Evolutionary conservation across 2,329 filamentous ascomycete species (phyloP), one percentile per base, ranked within the genome.

Genomic region (Diplodia corticola): DNA sequence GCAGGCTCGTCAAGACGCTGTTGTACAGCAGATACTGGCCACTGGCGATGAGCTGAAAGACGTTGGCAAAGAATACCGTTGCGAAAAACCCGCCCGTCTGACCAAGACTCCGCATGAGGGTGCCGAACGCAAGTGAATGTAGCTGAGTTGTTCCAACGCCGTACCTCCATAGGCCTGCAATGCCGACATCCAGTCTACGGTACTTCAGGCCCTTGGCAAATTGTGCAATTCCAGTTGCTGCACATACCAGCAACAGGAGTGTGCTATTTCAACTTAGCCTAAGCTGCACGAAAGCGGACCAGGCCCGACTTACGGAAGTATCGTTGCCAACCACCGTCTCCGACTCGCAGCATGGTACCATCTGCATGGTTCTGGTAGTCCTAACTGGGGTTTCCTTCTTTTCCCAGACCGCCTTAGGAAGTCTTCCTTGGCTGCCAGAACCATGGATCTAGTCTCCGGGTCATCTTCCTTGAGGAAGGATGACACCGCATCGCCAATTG

Each of bases 1-100:
- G 75, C 74, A 85, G 83, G 5, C 71, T 76, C 0, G 81, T 86
- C 20, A 81, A 74, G 4, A 84, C 72, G 3, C 74, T 73, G 68
- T 84, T 84, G 72, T 79, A 81, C 1, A 77, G 71, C 6, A 83
- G 73, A 68, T 85, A 84, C 0, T 83, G 40, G 22, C 81, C 72
- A 0, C 80, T 82, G 0, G 84, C 67, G 15, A 84, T 65, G 0
- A 81, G 69, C 40, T 46, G 40, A 20, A 20, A 46, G 13, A n/a
- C 5, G n/a, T 46, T 46, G 40, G 40, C 13, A 20, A 17, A 46
- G 40, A 46, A n/a, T n/a, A 20, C n/a, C 20, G 40, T 20, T 7
- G n/a, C 15, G n/a, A 46, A 46, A n/a, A 46, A 46, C 6, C 40
- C 40, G 40, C 6, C n/a, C 6, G 40, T 46, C 17, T 46, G n/a